Evolutionary conservation across 2,329 filamentous ascomycete genomes (phyloP).

Genomic region (Neurospora sp.): DNA sequence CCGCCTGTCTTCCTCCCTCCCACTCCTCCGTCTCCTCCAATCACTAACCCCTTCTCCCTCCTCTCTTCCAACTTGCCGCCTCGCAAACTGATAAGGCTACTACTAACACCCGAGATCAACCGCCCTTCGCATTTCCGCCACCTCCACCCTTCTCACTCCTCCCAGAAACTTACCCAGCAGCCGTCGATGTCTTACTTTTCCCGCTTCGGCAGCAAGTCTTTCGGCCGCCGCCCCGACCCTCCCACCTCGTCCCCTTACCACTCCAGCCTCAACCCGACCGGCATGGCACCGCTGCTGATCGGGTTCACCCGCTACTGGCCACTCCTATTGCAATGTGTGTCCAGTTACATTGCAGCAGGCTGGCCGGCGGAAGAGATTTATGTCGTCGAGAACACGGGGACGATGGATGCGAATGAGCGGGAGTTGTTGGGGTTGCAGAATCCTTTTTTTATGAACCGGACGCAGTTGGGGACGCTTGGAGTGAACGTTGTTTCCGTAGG

Average conservation of each 20-base stretch:
- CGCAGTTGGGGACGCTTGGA: slow-evolving; percentile 34
- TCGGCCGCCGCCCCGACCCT: neutral
- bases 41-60: slow-evolving; percentile 30
- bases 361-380: slow-evolving; percentile 45
- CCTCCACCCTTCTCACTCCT: slow-evolving; percentile 4
- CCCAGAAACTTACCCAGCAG: slow-evolving; percentile 10
- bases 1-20: slow-evolving; percentile 29
- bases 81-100: slow-evolving; percentile 9
- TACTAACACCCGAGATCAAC: slow-evolving; percentile 22
- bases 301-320: slow-evolving; percentile 45
- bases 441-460: slow-evolving; percentile 45
- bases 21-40: slow-evolving; percentile 23
- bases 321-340: slow-evolving; percentile 40
- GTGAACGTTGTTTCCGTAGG: slow-evolving; percentile 40
- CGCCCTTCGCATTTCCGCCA: slow-evolving; percentile 25
- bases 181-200: neutral
- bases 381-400: slow-evolving; percentile 46
- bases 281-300: slow-evolving; percentile 31
- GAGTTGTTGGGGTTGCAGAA: slow-evolving; percentile 37
- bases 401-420: slow-evolving; percentile 37
- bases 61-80: slow-evolving; percentile 22
- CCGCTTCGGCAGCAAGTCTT: neutral
- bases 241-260: neutral
- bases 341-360: slow-evolving; percentile 43
- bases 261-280: neutral